phyloP scores from a whole-genome alignment of 2,329 filamentous ascomycete genomes.

The Colletotrichum caudatum region DNA sequence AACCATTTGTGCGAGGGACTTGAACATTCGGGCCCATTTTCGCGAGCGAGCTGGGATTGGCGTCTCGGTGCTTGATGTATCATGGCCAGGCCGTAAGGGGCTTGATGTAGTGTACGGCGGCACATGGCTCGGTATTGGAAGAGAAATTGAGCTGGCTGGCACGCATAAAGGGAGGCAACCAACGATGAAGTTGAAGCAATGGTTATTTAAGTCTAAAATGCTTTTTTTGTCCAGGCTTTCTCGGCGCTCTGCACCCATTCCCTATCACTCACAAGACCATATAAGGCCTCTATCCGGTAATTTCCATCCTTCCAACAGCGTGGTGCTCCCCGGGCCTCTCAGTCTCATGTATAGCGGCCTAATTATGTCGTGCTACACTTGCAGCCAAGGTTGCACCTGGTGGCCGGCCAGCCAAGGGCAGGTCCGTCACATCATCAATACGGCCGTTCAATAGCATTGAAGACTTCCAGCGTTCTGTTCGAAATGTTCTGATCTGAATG shows the following conservation, averaged over 20 bases:
- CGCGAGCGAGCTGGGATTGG: background rate
- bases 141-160: background rate
- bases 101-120: background rate
- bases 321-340: slow-evolving; percentile 14
- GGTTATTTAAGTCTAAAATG: background rate
- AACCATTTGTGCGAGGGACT: background rate
- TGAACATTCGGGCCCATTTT: background rate
- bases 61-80: background rate
- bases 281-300: background rate
- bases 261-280: background rate
- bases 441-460: background rate
- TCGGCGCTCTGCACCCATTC: background rate
- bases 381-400: background rate
- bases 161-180: background rate
- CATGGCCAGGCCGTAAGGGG: no score
- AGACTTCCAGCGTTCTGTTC: background rate
- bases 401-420: no score
- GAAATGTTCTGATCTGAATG: slow-evolving; percentile 8
- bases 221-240: background rate
- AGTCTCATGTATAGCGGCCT: slow-evolving; percentile 24
- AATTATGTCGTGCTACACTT: slow-evolving; percentile 8
- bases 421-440: background rate
- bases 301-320: background rate
- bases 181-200: background rate
- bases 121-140: background rate